Base-by-base conservation (phyloP, 208 protist genomes). In the Trypanosoma melophagium region DNA sequence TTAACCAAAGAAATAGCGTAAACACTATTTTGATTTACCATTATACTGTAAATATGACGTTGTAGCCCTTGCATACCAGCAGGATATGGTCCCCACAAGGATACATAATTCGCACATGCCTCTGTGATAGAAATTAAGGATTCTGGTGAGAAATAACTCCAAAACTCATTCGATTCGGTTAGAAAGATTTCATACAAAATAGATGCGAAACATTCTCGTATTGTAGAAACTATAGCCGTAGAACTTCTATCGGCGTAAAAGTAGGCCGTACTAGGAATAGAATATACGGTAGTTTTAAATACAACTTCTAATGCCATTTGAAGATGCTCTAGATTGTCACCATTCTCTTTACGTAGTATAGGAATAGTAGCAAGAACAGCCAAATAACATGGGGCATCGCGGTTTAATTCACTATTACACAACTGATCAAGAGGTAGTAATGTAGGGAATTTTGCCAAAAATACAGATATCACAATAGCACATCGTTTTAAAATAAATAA, bases 71-170 rank as follows among this genome's bases (percentile, higher is more conserved):
- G 47, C 16, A 64, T 40, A 47, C 62, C 62, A 25, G 56, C 21
- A 3, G 74, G 66, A 61, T 69, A 57, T 25, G 44, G 59, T 31
- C 49, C 53, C 75, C 74, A 84, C 47, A 69, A 38, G 42, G 2
- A 70, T 21, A 69, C 25, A 51, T 81, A 81, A 7, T 61, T 61
- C n/a, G 64, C 69, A 56, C 74, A 53, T 25, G 49, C 62, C 50
- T 81, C 72, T 42, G 63, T n/a, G 12, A 56, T 63, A 21, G 75
- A 79, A 47, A 72, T 31, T 28, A 84, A 63, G 14, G 79, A 66
- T 7, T 53, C 51, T 28, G 40, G 41, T 14, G 66, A 70, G 40
- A 84, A 84, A 44, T 75, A 60, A 13, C 45, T 22, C 79, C 79
- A 84, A 24, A 73, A 69, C 40, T 81, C 52, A 19, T 44, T 12